Conservation (phyloP, 2,329 filamentous ascomycete genomes). For the Fonsecaea monophora region DNA sequence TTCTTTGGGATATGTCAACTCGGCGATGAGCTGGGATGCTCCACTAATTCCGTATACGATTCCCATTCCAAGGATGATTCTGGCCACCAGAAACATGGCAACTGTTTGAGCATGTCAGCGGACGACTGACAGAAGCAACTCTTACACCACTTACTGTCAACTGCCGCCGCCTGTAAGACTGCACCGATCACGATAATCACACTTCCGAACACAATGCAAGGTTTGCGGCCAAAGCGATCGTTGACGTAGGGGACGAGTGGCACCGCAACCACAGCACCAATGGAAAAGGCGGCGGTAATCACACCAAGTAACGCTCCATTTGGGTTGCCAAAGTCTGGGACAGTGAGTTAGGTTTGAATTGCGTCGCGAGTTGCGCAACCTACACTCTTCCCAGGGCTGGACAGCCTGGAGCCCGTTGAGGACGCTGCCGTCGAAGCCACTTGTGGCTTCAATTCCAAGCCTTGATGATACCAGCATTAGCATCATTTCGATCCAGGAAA, state of each 20-base stretch:
- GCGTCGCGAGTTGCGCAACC: constrained; percentile 50
- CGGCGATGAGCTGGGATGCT: constrained; percentile 49
- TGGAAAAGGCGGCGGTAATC: constrained; percentile 42
- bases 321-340: constrained; percentile 53
- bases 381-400: constrained; percentile 41
- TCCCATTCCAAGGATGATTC: constrained; percentile 32
- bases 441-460: constrained; percentile 69
- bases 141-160: constrained; percentile 24
- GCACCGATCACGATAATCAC: constrained; percentile 57
- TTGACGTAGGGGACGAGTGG: constrained; percentile 56
- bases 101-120: constrained; percentile 18
- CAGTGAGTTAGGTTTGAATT: constrained; percentile 52
- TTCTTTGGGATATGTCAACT: constrained; percentile 58
- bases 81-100: constrained; percentile 29
- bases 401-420: constrained; percentile 34
- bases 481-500: background rate
- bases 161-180: constrained; percentile 44
- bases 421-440: constrained; percentile 36
- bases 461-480: background rate
- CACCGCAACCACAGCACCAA: constrained; percentile 57
- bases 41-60: constrained; percentile 29
- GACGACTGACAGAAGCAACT: background rate
- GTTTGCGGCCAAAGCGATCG: constrained; percentile 55
- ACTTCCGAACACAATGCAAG: constrained; percentile 57
- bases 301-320: constrained; percentile 27